Conservation (phyloP, 495 filamentous ascomycete species). For the Aspergillus incahuasiensis region DNA sequence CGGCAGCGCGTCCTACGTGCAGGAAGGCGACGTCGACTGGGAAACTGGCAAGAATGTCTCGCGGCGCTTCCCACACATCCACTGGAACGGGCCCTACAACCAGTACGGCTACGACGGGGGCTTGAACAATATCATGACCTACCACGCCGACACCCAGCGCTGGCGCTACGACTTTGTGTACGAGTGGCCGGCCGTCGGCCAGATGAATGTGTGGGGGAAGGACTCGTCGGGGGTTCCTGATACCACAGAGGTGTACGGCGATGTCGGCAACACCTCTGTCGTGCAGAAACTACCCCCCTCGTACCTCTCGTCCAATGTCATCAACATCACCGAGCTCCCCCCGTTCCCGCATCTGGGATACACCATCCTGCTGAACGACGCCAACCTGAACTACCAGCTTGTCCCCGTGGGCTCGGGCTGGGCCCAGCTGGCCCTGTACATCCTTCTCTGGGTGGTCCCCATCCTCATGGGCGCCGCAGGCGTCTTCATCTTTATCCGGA, state of each 20-base stretch:
- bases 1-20: conserved; percentile 59
- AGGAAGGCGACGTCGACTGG: conserved; percentile 30
- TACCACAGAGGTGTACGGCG: conserved; percentile 51
- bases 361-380: conserved; percentile 53
- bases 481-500: conserved; percentile 55
- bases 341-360: conserved; percentile 52
- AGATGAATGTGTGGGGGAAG: conserved; percentile 65
- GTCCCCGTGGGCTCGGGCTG: conserved; percentile 49
- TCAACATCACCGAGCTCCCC: conserved; percentile 58
- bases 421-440: conserved; percentile 52
- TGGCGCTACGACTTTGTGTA: conserved; percentile 61
- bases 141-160: conserved; percentile 41
- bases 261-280: conserved; percentile 55
- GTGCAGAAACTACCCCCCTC: conserved; percentile 60
- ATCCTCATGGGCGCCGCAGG: conserved; percentile 43
- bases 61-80: conserved; percentile 59
- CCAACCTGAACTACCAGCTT: conserved; percentile 45
- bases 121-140: conserved; percentile 47
- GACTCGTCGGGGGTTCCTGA: conserved; percentile 60
- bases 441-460: conserved; percentile 52
- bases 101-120: conserved; percentile 64
- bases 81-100: conserved; percentile 60
- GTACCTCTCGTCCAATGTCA: conserved; percentile 48
- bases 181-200: conserved; percentile 60
- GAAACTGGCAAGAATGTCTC: conserved; percentile 32